Evolutionary conservation across 2,329 filamentous ascomycete genomes (phyloP), one percentile per base, ranked within the genome.

Genomic region (Ophiosphaerella narmari): DNA sequence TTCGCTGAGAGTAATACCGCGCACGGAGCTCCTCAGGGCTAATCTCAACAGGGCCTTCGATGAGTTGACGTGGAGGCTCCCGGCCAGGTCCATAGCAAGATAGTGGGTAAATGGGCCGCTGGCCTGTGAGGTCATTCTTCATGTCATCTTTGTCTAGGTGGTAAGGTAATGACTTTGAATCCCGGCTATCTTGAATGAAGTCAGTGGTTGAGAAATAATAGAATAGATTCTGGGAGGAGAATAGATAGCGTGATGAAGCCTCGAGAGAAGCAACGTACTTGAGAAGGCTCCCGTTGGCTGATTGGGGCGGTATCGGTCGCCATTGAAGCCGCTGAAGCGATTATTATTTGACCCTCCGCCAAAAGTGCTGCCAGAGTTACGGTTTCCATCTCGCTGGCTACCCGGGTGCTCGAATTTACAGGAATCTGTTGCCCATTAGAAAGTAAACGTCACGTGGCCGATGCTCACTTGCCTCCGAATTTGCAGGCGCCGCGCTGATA

Each of bases 11-110:
- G 66, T 93, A 92, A 67, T 91, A 87, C 18, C 78, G 75, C 24
- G 92, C 69, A 42, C 91, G 83, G 69, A 96, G 82, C 74, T 97
- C 93, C 71, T 97, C 93, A 35, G 89, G 88, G 65, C 91, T 96
- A 71, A 91, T 88, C 71, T 97, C 93, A 14, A 91, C 82, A 5
- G 84, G 80, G 1, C 91, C 91, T 44, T 91, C 91, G 64, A 96
- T 92, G 1, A 97, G 80, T 73, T 96, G 91, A 14, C 85, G 84
- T 0, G 92, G 92, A 1, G 88, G 85, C 61, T 91, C 84, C 63
- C 79, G 82, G 4, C 88, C 88, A 0, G 92, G 91, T 0, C 86
- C 90, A 72, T 96, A 97, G 18, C 88, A 82, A 1, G 92, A 96
- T 21, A 97, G 81, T 4, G 94, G 87, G 89, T 92, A 97, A 78